Evolutionary conservation across 345 rosid species (phyloP), one percentile per base, ranked within the genome.

Genomic region (Sisymbrium irio): DNA sequence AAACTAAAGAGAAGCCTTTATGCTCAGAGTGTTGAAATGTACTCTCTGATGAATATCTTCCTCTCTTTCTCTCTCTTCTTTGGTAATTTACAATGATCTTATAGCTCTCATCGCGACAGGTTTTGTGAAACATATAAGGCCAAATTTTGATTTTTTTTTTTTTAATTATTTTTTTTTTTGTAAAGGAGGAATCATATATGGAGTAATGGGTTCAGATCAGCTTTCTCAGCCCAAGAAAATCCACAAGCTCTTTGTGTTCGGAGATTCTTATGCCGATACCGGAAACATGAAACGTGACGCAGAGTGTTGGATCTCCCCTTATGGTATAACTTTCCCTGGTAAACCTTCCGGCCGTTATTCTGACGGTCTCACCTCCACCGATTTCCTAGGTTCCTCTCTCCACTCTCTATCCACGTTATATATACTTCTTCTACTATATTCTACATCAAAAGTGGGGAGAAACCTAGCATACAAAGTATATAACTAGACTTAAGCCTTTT

Each of bases 301-400:
- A 30, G 33, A 30, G 6, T 77, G 87, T 0, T 87, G 92, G 92
- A 82, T 78, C 50, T 28, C 44, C 12, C 92, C 92, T 25, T 87
- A 87, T 30, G 92, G 89, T 18, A 67, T 79, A 72, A 83, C 83
- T 62, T 83, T 82, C 57, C 91, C 91, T 46, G 89, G 87, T 0
- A 73, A 69, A 73, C 91, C 91, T 3, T 55, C 85, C 49, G 92
- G 92, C 14, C 87, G 92, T 54, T 87, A 75, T 74, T 87, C 89
- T 54, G 83, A 83, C 22, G 89, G 92, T 18, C 82, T 85, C 3
- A 69, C 85, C 41, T 46, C 82, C 68, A 85, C 92, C 5, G 92
- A 85, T 76, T 85, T 59, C 54, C 62, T 87, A 9, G 89, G 88
- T 85, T n/a, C 3, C 45, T 32, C 51, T 15, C 33, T 55, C 45